A percentile compares a stretch with the other conserved stretches of the same genome.
phyloP scores from a whole-genome alignment of 768 basidiomycete species.

The Suillus subalutaceus region DNA sequence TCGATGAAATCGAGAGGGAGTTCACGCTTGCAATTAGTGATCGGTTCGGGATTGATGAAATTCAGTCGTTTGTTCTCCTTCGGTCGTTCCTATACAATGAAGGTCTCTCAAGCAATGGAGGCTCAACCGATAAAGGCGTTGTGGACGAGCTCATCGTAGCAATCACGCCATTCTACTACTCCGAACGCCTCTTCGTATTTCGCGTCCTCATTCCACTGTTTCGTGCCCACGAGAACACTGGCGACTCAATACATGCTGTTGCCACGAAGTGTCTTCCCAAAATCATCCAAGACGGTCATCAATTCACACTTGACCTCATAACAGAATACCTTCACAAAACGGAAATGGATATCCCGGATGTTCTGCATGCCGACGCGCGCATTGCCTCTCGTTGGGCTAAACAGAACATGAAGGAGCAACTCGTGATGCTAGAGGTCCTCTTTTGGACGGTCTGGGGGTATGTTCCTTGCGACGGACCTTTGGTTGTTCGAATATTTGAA shows the following conservation, averaged over 20 bases:
- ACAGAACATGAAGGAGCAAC: constrained; percentile 76
- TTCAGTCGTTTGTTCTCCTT: constrained; percentile 74
- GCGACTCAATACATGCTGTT: constrained; percentile 55
- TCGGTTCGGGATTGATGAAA: constrained; percentile 76
- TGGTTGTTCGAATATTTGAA: constrained; percentile 59
- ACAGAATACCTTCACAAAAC: constrained; percentile 37
- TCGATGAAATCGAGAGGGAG: constrained; percentile 73
- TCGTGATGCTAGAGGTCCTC: constrained; percentile 75
- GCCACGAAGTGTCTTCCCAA: constrained; percentile 57
- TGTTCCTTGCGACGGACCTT: constrained; percentile 61
- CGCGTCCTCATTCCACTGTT: constrained; percentile 77
- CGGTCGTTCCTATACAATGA: constrained; percentile 81
- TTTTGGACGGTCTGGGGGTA: constrained; percentile 68
- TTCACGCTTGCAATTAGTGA: constrained; percentile 72
- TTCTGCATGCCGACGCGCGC: constrained; percentile 54
- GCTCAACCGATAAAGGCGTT: constrained; percentile 43
- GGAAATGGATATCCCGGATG: constrained; percentile 58
- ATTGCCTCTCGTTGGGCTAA: constrained; percentile 70
- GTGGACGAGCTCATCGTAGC: constrained; percentile 63
- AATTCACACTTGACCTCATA: constrained; percentile 52
- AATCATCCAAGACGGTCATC: constrained; percentile 63
- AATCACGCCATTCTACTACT: constrained; percentile 81
- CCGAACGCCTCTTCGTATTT: constrained; percentile 73
- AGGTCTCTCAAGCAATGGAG: constrained; percentile 58
- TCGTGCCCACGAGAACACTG: constrained; percentile 62